Percentiles rank a stretch among this genome's conserved stretches.
Evolutionary conservation across 345 rosid genomes (phyloP).

Genomic region (Euphorbia tirucalli): DNA sequence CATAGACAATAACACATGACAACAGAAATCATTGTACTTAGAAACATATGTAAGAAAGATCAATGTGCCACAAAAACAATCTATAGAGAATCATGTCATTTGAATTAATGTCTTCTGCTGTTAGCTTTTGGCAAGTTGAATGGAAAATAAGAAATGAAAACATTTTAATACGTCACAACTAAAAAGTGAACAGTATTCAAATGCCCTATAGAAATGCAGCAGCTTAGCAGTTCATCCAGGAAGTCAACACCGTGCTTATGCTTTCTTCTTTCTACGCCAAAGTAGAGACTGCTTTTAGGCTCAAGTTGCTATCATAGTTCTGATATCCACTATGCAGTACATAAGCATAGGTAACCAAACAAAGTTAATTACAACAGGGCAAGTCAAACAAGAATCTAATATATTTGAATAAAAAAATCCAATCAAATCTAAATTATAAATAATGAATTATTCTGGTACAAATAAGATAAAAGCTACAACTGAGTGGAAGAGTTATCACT

Average conservation of each 20-base stretch:
- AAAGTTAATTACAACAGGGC: background rate
- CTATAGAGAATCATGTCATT: background rate
- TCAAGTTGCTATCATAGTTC: background rate
- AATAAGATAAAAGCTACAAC: slow-evolving; percentile 9
- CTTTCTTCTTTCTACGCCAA: background rate
- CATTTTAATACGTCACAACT: background rate
- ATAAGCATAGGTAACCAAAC: background rate
- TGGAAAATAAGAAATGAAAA: background rate
- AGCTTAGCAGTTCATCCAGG: background rate
- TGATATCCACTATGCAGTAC: no score
- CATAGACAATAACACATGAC: background rate
- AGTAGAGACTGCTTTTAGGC: background rate
- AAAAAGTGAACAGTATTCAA: background rate
- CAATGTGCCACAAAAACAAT: background rate
- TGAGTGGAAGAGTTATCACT: background rate
- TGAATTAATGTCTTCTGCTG: background rate
- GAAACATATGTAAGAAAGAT: background rate
- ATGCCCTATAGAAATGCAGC: background rate
- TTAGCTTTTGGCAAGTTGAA: background rate
- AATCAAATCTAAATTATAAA: slow-evolving; percentile 16
- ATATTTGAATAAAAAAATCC: background rate
- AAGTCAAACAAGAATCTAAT: background rate
- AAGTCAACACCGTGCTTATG: no score
- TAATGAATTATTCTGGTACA: slow-evolving; percentile 19
- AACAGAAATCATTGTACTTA: background rate